Base-by-base conservation (phyloP, 2,329 filamentous ascomycete genomes). In the Colletotrichum destructivum region DNA sequence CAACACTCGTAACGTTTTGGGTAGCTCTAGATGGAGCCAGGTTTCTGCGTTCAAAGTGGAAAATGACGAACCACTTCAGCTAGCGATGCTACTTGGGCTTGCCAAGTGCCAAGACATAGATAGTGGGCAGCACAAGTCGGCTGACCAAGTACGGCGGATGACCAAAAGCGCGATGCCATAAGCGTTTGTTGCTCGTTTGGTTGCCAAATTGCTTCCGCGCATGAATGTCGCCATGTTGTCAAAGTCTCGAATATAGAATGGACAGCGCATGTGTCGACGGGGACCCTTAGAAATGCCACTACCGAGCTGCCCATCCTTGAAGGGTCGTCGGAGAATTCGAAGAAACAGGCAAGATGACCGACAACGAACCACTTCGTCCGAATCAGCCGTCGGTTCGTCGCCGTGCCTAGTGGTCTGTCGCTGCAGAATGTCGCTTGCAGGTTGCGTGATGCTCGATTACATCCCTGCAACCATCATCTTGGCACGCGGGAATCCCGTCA, bases 281-380 rank as follows among this genome's bases (percentile, higher is more conserved):
- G 21, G 6, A 42, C 12, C 35, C 38, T 26, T 44, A 8, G n/a
- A 7, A 44, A 3, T 5, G 4, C 13, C 8, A 55, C 52, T 13
- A 2, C 16, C 11, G 16, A n/a, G 13, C 18, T 5, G 7, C 52
- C 26, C 9, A 55, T 2, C 18, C 38, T 21, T 40, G 31, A 40
- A 54, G 31, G 40, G 55, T 49, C 44, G 12, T 15, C 31, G 57
- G 51, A 56, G 16, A 40, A 31, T 59, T 59, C 6, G 18, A 15
- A 59, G 52, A 59, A 69, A 64, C 60, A 21, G 66, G 46, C 31
- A 59, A 46, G 26, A 54, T 54, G 12, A 7, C 7, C 42, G 46
- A 54, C 57, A 9, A 44, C 15, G 38, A 31, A 47, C 23, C 13
- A 15, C n/a, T 38, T 35, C 9, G n/a, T 38, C 8, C 5, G 6